Evolutionary conservation across 2,329 filamentous ascomycete species (phyloP).

Genomic region (Trichoderma gracile): DNA sequence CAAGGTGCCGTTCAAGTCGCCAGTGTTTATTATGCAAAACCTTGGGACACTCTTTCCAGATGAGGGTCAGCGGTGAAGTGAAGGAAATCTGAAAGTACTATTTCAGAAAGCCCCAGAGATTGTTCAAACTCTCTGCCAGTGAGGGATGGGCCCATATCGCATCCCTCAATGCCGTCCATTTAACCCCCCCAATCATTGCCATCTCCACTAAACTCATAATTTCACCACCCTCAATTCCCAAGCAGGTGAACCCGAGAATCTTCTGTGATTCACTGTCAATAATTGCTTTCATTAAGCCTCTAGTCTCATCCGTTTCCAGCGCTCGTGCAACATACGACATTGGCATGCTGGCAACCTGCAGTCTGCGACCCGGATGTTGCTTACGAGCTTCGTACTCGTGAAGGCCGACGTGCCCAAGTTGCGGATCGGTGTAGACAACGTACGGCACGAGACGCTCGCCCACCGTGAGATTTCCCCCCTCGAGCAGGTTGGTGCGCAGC

Average conservation of each 20-base stretch:
- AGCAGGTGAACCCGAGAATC: slow-evolving; percentile 55
- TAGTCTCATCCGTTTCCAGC: slow-evolving; percentile 52
- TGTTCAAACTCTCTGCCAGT: slow-evolving; percentile 53
- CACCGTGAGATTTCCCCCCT: slow-evolving; percentile 31
- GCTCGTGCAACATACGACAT: slow-evolving; percentile 54
- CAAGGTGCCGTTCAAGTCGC: too few species aligned
- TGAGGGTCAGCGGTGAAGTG: too few species aligned
- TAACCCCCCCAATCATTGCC: slow-evolving; percentile 50
- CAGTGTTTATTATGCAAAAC: background rate
- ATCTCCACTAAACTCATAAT: slow-evolving; percentile 55
- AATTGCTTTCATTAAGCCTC: slow-evolving; percentile 54
- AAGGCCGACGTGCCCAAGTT: slow-evolving; percentile 53
- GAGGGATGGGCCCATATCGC: slow-evolving; percentile 54
- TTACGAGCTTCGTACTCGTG: slow-evolving; percentile 42
- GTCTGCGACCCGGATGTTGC: slow-evolving; percentile 32
- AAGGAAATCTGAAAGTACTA: too few species aligned
- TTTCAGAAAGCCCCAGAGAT: slow-evolving; percentile 48
- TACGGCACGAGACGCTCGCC: slow-evolving; percentile 40
- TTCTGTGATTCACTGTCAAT: slow-evolving; percentile 49
- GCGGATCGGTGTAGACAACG: slow-evolving; percentile 55
- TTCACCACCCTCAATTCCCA: slow-evolving; percentile 55
- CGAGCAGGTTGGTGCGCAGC: slow-evolving; percentile 43
- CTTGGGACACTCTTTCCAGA: too few species aligned
- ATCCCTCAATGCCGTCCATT: slow-evolving; percentile 42
- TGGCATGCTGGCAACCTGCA: slow-evolving; percentile 51